A percentile compares a stretch with the other conserved stretches of the same genome.
Conservation (phyloP, 2,329 filamentous ascomycete genomes). For the Polychaeton citri region DNA sequence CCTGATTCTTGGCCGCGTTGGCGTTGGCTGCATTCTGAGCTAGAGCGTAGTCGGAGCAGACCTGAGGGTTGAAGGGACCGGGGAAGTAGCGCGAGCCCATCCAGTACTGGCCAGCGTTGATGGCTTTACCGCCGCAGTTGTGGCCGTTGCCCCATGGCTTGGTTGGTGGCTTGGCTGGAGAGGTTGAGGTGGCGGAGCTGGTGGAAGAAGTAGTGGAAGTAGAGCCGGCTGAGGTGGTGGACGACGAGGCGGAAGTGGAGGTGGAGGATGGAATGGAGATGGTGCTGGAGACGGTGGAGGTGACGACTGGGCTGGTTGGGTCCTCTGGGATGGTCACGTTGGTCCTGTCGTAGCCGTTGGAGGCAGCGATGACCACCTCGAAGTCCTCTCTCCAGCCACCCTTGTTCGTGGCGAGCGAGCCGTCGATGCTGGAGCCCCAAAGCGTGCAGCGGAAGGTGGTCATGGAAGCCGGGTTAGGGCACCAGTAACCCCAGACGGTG, state of each 20-base stretch:
- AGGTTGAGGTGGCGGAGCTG: no score
- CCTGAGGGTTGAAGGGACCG: slow-evolving; percentile 17
- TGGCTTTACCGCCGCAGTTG: slow-evolving; percentile 8
- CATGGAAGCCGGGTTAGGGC: slow-evolving; percentile 23
- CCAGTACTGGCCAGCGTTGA: slow-evolving; percentile 8
- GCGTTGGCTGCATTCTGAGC: slow-evolving; percentile 11
- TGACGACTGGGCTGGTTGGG: neutral
- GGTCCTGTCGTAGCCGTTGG: slow-evolving; percentile 17
- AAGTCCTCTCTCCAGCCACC: slow-evolving; percentile 12
- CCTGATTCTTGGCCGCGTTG: slow-evolving; percentile 7
- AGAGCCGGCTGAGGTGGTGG: slow-evolving; percentile 4
- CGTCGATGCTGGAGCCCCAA: slow-evolving; percentile 22
- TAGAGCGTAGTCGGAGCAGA: slow-evolving; percentile 14
- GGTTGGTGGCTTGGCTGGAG: no score
- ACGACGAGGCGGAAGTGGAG: slow-evolving; percentile 1
- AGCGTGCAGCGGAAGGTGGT: slow-evolving; percentile 28
- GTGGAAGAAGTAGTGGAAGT: no score
- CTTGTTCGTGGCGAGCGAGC: slow-evolving; percentile 11
- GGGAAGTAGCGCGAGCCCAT: slow-evolving; percentile 19
- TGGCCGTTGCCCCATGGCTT: slow-evolving; percentile 6
- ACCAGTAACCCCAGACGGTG: slow-evolving; percentile 15
- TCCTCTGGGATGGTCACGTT: slow-evolving; percentile 2
- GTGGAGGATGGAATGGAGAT: neutral
- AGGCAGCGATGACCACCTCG: slow-evolving; percentile 14
- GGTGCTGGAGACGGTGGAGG: neutral